Conservation (phyloP, 345 rosid genomes). For the Lepidium sativum region DNA sequence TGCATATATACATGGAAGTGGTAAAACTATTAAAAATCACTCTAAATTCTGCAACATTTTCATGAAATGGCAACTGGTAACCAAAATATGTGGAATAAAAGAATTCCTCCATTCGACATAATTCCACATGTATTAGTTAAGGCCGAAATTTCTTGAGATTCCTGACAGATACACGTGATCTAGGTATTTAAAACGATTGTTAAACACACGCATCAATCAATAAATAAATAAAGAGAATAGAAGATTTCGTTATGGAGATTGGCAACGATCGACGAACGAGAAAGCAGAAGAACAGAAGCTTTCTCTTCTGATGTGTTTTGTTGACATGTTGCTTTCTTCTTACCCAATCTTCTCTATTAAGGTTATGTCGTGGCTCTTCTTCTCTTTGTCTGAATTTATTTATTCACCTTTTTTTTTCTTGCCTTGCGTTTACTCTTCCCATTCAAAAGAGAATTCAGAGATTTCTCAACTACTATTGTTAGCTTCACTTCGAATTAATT, state of each 20-base stretch:
- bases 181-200: background rate
- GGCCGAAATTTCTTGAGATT: constrained; percentile 12
- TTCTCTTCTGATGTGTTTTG: constrained; percentile 41
- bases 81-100: too few species aligned
- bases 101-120: too few species aligned
- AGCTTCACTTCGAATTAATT: constrained; percentile 45
- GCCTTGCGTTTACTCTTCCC: constrained; percentile 57
- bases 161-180: background rate
- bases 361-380: constrained; percentile 29
- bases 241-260: constrained; percentile 17
- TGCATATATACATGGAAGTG: too few species aligned
- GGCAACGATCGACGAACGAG: constrained; percentile 17
- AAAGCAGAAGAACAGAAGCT: constrained; percentile 30
- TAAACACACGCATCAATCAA: background rate
- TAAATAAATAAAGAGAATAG: background rate
- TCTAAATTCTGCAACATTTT: too few species aligned
- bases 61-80: too few species aligned
- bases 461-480: constrained; percentile 38
- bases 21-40: too few species aligned
- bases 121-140: too few species aligned
- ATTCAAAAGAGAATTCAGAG: background rate
- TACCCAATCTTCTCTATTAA: constrained; percentile 31
- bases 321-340: constrained; percentile 41
- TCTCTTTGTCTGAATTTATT: background rate
- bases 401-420: background rate